Evolutionary conservation across 257 asterid genomes (phyloP), one percentile per base, ranked within the genome.

Genomic region (Cinchona pubescens): DNA sequence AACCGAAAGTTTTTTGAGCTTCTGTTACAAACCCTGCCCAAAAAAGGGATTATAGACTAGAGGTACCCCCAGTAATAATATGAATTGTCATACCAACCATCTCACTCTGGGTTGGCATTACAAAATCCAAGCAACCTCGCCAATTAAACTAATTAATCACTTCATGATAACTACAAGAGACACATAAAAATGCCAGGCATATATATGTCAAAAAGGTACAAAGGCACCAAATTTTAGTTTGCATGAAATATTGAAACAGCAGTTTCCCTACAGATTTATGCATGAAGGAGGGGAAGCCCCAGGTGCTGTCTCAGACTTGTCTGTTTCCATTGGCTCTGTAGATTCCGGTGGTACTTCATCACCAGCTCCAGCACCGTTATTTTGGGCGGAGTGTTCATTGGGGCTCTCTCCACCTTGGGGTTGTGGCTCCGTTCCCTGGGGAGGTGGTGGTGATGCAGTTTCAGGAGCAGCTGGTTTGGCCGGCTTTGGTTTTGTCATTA

Each of bases 401-500:
- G 85, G 62, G 18, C 73, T 72, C 14, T 79, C 88, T 0, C 76
- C 79, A 29, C 86, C 87, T 35, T 85, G 88, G 11, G 94, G 71
- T 23, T 92, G 87, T n/a, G 97, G 51, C 15, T 90, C 66, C 65
- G 90, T 23, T 78, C 89, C 96, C 0, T 96, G 90, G 38, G 93
- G 67, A 7, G 94, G 85, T 53, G 94, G 92, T 23, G 93, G 87
- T n/a, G 97, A 58, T 15, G 91, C 66, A 65, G 90, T 23, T 77
- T 90, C 96, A 0, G 93, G 67, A 7, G 94, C 87, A 91, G 59
- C 59, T 21, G 59, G 59, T 5, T 37, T 37, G 40, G 89, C 86
- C 0, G 97, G 98, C 88, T 89, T 90, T 62, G 98, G 92, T 72
- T 94, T 94, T 48, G 75, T 92, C 96, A 94, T 85, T 73, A 89